Base-by-base conservation (phyloP, 306 rosid species). In the Myrica gale region DNA sequence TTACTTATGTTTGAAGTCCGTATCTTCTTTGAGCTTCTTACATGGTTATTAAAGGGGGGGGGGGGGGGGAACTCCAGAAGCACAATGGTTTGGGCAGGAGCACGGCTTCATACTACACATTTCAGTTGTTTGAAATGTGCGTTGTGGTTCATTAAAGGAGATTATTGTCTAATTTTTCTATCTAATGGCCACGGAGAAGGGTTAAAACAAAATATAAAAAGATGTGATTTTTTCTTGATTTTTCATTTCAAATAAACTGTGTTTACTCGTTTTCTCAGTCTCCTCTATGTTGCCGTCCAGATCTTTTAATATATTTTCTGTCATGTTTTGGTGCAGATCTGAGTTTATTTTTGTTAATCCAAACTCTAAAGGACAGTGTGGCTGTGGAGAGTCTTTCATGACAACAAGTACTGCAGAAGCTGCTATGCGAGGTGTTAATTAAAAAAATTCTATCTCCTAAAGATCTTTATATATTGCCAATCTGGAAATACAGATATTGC, bases 331-430 rank as follows among this genome's bases (percentile, higher is more conserved):
- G 21, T 23, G 10, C 90, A 94, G 97, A 81, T 94, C 97, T 0
- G 98, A 94, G 84, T 94, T 94, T 62, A 81, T 94, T 58, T 94
- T 94, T 63, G 81, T 94, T 71, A 94, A 94, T 78, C 98, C 98
- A 72, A 94, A 94, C 79, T 94, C 98, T 4, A 88, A 91, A 87
- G 98, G 97, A 53, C 96, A 93, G 74, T 93, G 98, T 85, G 98
- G 98, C 23, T 93, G 98, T 63, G 98, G 98, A 54, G 97, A 91
- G 78, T 91, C 97, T 66, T 91, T 91, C 83, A 86, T 91, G 97
- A 91, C 97, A 53, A 86, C 85, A 55, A 23, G 86, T 74, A 75
- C 74, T 74, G 54, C 76, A n/a, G 96, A 85, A 46, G 84, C 88
- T 72, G 43, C 87, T 32, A 87, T 88, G 84, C 63, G 80, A 61